A percentile compares a stretch with the other conserved stretches of the same genome.
Conservation (phyloP, 2,329 filamentous ascomycete genomes). For the Neocatenulostroma microsporum region DNA sequence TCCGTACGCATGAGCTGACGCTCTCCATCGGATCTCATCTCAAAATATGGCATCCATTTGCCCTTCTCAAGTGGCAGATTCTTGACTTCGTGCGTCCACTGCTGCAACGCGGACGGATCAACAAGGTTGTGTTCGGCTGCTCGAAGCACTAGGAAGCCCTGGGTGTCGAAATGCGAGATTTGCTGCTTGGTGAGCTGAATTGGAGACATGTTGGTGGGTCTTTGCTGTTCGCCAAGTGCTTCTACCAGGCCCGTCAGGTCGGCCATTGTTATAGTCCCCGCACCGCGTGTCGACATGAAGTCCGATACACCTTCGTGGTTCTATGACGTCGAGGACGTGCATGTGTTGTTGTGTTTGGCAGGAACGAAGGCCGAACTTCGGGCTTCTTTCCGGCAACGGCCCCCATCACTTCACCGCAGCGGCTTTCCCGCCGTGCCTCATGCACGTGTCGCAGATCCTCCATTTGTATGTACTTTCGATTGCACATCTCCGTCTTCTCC, state of each 20-base stretch:
- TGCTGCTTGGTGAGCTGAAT: slow-evolving; percentile 17
- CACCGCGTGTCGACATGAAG: no score
- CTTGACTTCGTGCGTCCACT: slow-evolving; percentile 19
- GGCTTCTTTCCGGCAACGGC: not conserved
- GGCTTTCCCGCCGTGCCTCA: not conserved
- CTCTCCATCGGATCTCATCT: slow-evolving; percentile 15
- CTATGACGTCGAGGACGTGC: no score
- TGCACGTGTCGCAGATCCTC: no score
- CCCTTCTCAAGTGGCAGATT: slow-evolving; percentile 16
- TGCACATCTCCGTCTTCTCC: no score
- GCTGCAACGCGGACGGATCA: slow-evolving; percentile 12
- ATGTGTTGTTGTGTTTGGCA: no score
- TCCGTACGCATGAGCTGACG: slow-evolving; percentile 19
- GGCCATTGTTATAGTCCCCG: no score
- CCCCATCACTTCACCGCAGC: no score
- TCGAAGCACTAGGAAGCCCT: slow-evolving; percentile 20
- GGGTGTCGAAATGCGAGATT: slow-evolving; percentile 16
- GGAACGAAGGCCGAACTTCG: slow-evolving; percentile 1
- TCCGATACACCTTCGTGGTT: no score
- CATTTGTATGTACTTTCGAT: no score
- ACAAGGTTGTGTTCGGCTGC: slow-evolving; percentile 16
- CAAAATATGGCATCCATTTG: slow-evolving; percentile 25
- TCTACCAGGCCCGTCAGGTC: no score
- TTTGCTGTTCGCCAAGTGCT: no score
- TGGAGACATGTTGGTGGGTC: slow-evolving; percentile 12